phyloP scores from a whole-genome alignment of 345 rosid species.

The Geranium rotundifolium region DNA sequence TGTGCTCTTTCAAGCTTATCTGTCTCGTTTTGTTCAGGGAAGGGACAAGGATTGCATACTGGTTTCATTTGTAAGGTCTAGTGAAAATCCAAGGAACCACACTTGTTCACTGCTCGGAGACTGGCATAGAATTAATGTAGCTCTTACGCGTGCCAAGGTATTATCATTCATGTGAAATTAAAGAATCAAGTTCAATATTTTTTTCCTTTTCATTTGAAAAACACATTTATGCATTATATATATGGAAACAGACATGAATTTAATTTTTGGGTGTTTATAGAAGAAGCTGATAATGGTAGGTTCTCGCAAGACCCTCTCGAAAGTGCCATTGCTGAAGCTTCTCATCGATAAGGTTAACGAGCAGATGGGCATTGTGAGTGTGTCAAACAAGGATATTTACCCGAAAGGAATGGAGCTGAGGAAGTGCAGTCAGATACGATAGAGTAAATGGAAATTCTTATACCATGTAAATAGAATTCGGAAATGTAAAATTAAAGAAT shows the following conservation, averaged over 20 bases:
- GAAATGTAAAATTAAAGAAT: neutral
- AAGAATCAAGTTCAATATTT: neutral
- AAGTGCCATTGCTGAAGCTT: conserved; percentile 70
- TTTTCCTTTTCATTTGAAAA: neutral
- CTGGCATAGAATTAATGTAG: conserved; percentile 97
- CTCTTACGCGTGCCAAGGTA: conserved; percentile 90
- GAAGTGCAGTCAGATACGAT: conserved; percentile 21
- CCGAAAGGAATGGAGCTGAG: conserved; percentile 9
- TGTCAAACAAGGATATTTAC: conserved; percentile 29
- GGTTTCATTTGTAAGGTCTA: conserved; percentile 73
- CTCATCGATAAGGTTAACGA: conserved; percentile 60
- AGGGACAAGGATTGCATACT: conserved; percentile 91
- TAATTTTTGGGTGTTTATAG: conserved; percentile 19
- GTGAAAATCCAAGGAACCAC: conserved; percentile 46
- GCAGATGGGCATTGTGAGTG: conserved; percentile 48
- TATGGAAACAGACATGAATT: no score
- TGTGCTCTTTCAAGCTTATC: neutral
- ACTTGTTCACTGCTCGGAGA: conserved; percentile 75
- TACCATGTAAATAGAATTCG: no score
- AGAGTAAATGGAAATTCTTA: neutral
- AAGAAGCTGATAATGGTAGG: conserved; percentile 93
- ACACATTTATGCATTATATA: neutral
- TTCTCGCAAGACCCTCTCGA: conserved; percentile 63
- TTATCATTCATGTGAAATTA: neutral
- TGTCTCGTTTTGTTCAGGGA: conserved; percentile 38